Percentiles rank a stretch among this genome's conserved stretches.
These are phyloP conservation scores for Carex kokanica DNA, from an alignment of 176 grass and related monocot species.

Conservation along the genomic window DNA sequence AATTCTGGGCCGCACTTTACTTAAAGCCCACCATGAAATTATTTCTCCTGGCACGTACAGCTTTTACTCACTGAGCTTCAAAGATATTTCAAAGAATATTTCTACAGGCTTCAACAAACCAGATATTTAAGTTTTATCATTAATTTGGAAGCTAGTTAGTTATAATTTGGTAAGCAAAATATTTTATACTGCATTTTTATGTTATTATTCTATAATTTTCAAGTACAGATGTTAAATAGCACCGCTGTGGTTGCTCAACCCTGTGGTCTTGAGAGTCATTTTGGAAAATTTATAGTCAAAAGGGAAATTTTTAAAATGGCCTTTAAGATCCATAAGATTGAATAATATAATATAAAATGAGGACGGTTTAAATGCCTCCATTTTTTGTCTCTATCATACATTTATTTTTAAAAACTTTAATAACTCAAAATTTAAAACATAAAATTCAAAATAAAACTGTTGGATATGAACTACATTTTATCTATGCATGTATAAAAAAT, in stretches of 20 bases:
- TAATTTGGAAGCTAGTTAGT: background rate
- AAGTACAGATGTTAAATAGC: background rate
- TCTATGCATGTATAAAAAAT: too few species aligned
- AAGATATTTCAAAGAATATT: background rate
- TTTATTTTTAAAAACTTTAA: too few species aligned
- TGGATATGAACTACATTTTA: too few species aligned
- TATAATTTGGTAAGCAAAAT: conserved; percentile 8
- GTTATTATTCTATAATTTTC: background rate
- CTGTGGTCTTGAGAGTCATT: background rate
- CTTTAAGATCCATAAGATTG: too few species aligned
- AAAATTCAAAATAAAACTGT: too few species aligned
- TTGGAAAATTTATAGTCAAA: background rate
- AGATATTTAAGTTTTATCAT: background rate
- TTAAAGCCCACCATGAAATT: background rate
- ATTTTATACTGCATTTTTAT: conserved; percentile 12
- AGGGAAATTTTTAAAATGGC: background rate
- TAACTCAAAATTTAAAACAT: too few species aligned
- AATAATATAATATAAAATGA: too few species aligned
- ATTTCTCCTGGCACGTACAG: background rate
- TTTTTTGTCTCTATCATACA: too few species aligned
- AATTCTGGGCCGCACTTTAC: background rate
- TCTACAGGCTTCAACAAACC: background rate
- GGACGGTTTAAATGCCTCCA: too few species aligned
- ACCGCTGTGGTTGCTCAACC: background rate
- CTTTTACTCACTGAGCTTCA: background rate